phyloP scores from a whole-genome alignment of 192 early-diverging fungal species.

The Coemansia sp. region DNA sequence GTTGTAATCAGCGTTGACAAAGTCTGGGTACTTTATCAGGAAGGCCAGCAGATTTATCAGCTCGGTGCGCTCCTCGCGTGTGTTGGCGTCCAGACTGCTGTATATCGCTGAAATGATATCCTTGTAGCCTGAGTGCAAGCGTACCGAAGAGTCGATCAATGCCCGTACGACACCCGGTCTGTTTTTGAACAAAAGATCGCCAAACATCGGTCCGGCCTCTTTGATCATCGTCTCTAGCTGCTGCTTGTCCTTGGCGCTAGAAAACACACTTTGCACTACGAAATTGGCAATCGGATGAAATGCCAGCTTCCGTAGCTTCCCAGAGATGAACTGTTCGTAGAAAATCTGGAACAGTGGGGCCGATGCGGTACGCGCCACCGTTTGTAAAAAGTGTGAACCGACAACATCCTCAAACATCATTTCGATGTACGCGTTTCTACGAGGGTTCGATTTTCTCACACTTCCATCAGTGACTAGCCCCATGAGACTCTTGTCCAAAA shows the following conservation, averaged over 20 bases:
- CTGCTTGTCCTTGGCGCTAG: constrained; percentile 57
- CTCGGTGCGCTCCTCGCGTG: constrained; percentile 55
- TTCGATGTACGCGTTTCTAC: constrained; percentile 58
- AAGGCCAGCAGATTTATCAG: constrained; percentile 62
- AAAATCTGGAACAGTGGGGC: constrained; percentile 61
- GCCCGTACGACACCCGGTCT: constrained; percentile 74
- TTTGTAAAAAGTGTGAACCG: constrained; percentile 80
- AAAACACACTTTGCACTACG: constrained; percentile 78
- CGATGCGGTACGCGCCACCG: constrained; percentile 60
- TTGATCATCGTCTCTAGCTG: constrained; percentile 69
- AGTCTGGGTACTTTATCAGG: constrained; percentile 60
- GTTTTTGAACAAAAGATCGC: constrained; percentile 62
- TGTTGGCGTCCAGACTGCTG: constrained; percentile 57
- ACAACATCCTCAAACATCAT: constrained; percentile 66
- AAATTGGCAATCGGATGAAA: constrained; percentile 76
- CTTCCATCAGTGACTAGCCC: constrained; percentile 55
- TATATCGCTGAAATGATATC: constrained; percentile 59
- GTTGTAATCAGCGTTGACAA: constrained; percentile 43
- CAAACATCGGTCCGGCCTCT: constrained; percentile 60
- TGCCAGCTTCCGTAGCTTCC: constrained; percentile 61
- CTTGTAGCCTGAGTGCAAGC: constrained; percentile 59
- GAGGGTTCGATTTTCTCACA: constrained; percentile 29
- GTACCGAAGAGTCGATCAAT: constrained; percentile 65
- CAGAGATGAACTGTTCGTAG: constrained; percentile 66
- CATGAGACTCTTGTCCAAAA: constrained; percentile 60